phyloP scores from a whole-genome alignment of 2,329 filamentous ascomycete genomes.

The Hypoxylon sp. region DNA sequence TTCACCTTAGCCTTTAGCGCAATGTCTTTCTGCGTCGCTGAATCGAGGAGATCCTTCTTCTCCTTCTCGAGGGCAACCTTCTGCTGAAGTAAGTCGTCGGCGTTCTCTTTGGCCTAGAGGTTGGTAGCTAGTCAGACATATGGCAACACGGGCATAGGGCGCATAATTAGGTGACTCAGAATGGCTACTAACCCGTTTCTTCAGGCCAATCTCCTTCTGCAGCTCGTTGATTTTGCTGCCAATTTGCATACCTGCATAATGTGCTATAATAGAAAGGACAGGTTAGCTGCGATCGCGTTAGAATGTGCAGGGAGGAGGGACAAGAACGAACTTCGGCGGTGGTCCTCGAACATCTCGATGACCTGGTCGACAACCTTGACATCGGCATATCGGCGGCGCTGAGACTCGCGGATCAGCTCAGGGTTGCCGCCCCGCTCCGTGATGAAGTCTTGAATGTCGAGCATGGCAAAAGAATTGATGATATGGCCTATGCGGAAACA shows the following conservation, averaged over 20 bases:
- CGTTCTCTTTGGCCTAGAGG: slow-evolving; percentile 82
- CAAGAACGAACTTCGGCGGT: slow-evolving; percentile 74
- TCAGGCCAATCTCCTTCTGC: slow-evolving; percentile 89
- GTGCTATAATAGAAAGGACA: slow-evolving; percentile 58
- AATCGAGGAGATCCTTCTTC: slow-evolving; percentile 82
- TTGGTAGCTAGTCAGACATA: slow-evolving; percentile 11
- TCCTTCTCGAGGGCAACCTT: slow-evolving; percentile 83
- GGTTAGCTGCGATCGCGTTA: slow-evolving; percentile 16
- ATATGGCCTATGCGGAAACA: no score
- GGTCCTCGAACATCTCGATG: slow-evolving; percentile 86
- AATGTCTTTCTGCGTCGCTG: slow-evolving; percentile 79
- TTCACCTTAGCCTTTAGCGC: slow-evolving; percentile 82
- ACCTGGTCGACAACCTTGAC: slow-evolving; percentile 92
- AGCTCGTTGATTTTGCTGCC: slow-evolving; percentile 87
- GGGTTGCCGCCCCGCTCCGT: slow-evolving; percentile 90
- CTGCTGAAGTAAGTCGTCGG: slow-evolving; percentile 80
- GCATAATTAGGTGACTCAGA: slow-evolving; percentile 38
- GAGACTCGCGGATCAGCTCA: slow-evolving; percentile 90
- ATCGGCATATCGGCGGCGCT: slow-evolving; percentile 82
- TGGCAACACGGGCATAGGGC: slow-evolving; percentile 3
- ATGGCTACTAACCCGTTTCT: slow-evolving; percentile 77
- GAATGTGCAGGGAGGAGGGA: slow-evolving; percentile 6
- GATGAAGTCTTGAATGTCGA: slow-evolving; percentile 79
- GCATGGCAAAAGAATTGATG: slow-evolving; percentile 39
- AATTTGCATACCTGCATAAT: slow-evolving; percentile 83